Percentiles rank a stretch among this genome's conserved stretches.
Conservation (phyloP, 2,329 filamentous ascomycete genomes). For the Penicillium palitans region DNA sequence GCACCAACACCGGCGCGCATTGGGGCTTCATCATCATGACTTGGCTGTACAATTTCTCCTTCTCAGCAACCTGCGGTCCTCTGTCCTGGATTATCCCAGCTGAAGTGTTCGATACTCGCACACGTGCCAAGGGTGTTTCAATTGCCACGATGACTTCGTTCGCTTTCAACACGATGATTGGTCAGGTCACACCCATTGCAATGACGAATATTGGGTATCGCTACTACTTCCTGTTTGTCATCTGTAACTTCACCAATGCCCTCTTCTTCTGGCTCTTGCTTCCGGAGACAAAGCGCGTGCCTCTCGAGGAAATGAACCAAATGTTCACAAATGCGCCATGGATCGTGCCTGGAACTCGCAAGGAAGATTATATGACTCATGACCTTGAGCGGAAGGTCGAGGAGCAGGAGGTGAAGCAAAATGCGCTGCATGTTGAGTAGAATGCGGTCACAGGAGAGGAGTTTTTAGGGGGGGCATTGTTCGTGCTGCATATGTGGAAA, state of each 20-base stretch:
- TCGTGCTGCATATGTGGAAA: neutral
- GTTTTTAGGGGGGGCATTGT: neutral
- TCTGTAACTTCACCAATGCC: conserved; percentile 69
- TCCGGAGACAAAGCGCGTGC: conserved; percentile 63
- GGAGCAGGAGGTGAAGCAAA: conserved; percentile 57
- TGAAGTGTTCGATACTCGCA: conserved; percentile 76
- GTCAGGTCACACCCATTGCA: conserved; percentile 65
- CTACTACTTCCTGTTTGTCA: conserved; percentile 62
- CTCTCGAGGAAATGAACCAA: conserved; percentile 68
- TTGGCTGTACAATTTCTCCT: conserved; percentile 79
- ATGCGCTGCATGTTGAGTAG: conserved; percentile 21
- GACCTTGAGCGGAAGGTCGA: conserved; percentile 62
- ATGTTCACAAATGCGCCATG: conserved; percentile 65
- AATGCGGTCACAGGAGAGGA: neutral
- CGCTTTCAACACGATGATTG: conserved; percentile 76
- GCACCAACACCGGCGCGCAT: conserved; percentile 38
- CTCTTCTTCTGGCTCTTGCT: conserved; percentile 67
- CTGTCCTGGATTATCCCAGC: conserved; percentile 61
- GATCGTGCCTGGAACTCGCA: conserved; percentile 61
- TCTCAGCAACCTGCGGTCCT: conserved; percentile 69
- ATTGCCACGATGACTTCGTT: conserved; percentile 72
- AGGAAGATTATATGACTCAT: conserved; percentile 52
- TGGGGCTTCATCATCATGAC: conserved; percentile 69
- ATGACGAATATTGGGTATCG: conserved; percentile 56
- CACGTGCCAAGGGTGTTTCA: conserved; percentile 71